A percentile compares a stretch with the other conserved stretches of the same genome.
Conservation (phyloP, 208 protist species). For the Trypanosoma platydactyli region DNA sequence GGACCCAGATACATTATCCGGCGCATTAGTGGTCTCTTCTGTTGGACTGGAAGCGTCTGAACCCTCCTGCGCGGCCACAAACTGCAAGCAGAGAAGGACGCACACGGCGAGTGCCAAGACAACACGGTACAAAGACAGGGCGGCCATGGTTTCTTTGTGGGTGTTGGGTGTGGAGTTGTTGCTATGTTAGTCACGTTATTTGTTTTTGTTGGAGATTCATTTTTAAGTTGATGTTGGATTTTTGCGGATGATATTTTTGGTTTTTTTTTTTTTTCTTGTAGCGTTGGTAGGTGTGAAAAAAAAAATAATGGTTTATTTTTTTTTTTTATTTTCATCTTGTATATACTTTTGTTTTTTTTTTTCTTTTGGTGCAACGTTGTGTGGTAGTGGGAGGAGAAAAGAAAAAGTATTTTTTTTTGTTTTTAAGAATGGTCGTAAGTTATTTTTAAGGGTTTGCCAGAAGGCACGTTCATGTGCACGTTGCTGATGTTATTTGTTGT, state of each 20-base stretch:
- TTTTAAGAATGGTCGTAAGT: too few species aligned
- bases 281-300: not conserved
- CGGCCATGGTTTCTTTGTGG: not conserved
- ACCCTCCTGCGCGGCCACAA: constrained; percentile 8
- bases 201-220: not conserved
- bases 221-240: not conserved
- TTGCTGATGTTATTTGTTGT: too few species aligned
- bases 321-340: too few species aligned
- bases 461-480: too few species aligned
- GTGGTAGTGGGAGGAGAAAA: too few species aligned
- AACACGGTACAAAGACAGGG: not conserved
- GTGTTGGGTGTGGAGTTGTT: not conserved
- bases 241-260: not conserved
- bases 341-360: too few species aligned
- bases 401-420: too few species aligned
- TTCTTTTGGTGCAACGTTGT: too few species aligned
- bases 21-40: not conserved
- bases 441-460: too few species aligned
- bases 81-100: constrained; percentile 6
- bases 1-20: not conserved
- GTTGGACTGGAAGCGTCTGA: too few species aligned
- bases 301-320: too few species aligned
- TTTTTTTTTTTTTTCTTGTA: not conserved
- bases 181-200: not conserved
- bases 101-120: not conserved